Percentiles rank a stretch among this genome's conserved stretches.
Evolutionary conservation across 306 rosid species (phyloP).

Genomic region (Cicer arietinum): DNA sequence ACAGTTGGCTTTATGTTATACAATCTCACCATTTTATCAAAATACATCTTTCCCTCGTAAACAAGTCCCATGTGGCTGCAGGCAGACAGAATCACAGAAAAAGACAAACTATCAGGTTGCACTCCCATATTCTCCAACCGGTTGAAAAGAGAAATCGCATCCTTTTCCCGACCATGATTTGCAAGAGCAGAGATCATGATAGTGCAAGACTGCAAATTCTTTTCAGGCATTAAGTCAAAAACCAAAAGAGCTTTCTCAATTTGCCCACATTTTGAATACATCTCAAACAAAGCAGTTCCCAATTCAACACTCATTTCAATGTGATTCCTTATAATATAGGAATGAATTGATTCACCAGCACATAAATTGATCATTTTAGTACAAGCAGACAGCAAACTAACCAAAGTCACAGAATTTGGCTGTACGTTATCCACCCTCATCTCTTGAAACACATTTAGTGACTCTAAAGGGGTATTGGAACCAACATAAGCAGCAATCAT

Average conservation of each 20-base stretch:
- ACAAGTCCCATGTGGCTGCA: slow-evolving; percentile 79
- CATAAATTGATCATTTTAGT: slow-evolving; percentile 43
- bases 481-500: slow-evolving; percentile 61
- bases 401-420: slow-evolving; percentile 63
- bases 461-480: slow-evolving; percentile 43
- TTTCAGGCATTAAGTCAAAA: slow-evolving; percentile 54
- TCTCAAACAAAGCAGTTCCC: slow-evolving; percentile 65
- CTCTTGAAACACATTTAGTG: slow-evolving; percentile 45
- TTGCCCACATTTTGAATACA: slow-evolving; percentile 65
- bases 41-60: slow-evolving; percentile 54
- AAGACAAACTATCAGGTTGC: slow-evolving; percentile 57
- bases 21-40: slow-evolving; percentile 59
- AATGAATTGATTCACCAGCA: slow-evolving; percentile 60
- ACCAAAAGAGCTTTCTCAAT: slow-evolving; percentile 49
- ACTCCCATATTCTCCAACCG: slow-evolving; percentile 57
- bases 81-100: slow-evolving; percentile 65
- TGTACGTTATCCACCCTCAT: slow-evolving; percentile 47
- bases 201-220: slow-evolving; percentile 67
- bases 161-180: slow-evolving; percentile 53
- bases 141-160: slow-evolving; percentile 53
- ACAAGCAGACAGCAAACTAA: slow-evolving; percentile 65
- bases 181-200: slow-evolving; percentile 74
- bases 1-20: slow-evolving; percentile 60
- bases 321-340: slow-evolving; percentile 44
- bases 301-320: slow-evolving; percentile 52